These are phyloP conservation scores for Penicillium sp. DNA, from an alignment of 2,329 filamentous ascomycete genomes.

Conservation along the genomic window DNA sequence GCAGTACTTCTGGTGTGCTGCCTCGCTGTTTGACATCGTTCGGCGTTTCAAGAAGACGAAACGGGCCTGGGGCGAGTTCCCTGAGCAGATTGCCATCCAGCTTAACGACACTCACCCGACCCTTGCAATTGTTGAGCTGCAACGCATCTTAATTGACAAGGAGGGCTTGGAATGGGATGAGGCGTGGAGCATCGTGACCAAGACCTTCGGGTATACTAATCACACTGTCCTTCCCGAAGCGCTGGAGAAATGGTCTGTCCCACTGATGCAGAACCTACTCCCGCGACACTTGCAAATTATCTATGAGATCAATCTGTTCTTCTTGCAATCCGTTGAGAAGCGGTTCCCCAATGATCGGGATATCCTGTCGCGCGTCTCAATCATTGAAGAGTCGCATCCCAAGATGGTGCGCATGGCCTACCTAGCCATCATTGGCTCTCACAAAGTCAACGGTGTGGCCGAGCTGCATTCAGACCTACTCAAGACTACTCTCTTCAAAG, in stretches of 20 bases:
- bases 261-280: constrained; percentile 85
- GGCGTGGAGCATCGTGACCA: constrained; percentile 78
- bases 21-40: constrained; percentile 93
- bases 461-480: constrained; percentile 97
- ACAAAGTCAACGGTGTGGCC: constrained; percentile 98
- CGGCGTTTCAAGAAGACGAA: constrained; percentile 97
- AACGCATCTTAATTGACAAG: constrained; percentile 84
- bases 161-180: constrained; percentile 93
- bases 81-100: constrained; percentile 94
- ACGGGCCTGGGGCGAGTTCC: constrained; percentile 85
- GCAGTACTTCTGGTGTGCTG: constrained; percentile 99
- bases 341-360: constrained; percentile 87
- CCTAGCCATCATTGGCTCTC: constrained; percentile 91
- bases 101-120: constrained; percentile 98
- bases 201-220: constrained; percentile 94
- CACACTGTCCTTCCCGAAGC: constrained; percentile 97
- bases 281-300: constrained; percentile 96
- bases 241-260: constrained; percentile 97
- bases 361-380: constrained; percentile 81
- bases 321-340: constrained; percentile 87
- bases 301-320: constrained; percentile 95
- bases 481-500: constrained; percentile 99
- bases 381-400: constrained; percentile 93
- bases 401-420: constrained; percentile 99
- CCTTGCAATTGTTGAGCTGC: constrained; percentile 90